Evolutionary conservation across 768 basidiomycete species (phyloP).

Genomic region (Suillus lakei): DNA sequence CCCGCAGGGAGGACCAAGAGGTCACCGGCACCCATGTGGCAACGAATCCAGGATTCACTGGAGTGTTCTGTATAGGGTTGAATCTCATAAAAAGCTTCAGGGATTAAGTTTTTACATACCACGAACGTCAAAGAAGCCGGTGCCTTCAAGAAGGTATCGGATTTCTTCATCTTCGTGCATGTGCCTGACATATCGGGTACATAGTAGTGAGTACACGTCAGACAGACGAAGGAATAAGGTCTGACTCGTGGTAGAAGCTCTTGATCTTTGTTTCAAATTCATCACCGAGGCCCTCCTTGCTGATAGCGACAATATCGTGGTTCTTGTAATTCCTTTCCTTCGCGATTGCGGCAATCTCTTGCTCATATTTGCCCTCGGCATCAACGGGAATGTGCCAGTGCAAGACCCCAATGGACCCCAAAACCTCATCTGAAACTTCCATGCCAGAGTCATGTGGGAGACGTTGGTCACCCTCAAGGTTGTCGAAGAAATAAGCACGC

Average conservation of each 20-base stretch:
- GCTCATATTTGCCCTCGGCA: slow-evolving; percentile 47
- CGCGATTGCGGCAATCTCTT: slow-evolving; percentile 63
- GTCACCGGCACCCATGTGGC: slow-evolving; percentile 79
- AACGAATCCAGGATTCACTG: slow-evolving; percentile 78
- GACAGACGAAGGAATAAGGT: slow-evolving; percentile 29
- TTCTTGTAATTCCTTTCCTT: slow-evolving; percentile 80
- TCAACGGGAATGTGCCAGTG: slow-evolving; percentile 73
- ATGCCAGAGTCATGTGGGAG: slow-evolving; percentile 74
- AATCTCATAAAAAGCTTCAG: neutral
- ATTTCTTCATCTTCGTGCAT: slow-evolving; percentile 98
- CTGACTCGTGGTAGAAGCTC: slow-evolving; percentile 83
- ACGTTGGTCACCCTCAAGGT: slow-evolving; percentile 79
- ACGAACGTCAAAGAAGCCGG: slow-evolving; percentile 91
- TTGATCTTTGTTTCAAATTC: slow-evolving; percentile 83
- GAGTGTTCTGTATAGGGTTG: slow-evolving; percentile 54
- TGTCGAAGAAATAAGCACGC: slow-evolving; percentile 77
- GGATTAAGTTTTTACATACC: slow-evolving; percentile 49
- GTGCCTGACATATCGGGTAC: slow-evolving; percentile 52
- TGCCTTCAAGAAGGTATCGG: slow-evolving; percentile 75
- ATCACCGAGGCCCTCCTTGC: slow-evolving; percentile 79
- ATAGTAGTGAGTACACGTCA: neutral
- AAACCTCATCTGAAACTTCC: slow-evolving; percentile 49
- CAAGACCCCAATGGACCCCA: slow-evolving; percentile 65
- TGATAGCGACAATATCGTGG: slow-evolving; percentile 77
- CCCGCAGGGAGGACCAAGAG: slow-evolving; percentile 86